Evolutionary conservation across 2,329 filamentous ascomycete species (phyloP), one percentile per base, ranked within the genome.

Genomic region (Colletotrichum aenigma): DNA sequence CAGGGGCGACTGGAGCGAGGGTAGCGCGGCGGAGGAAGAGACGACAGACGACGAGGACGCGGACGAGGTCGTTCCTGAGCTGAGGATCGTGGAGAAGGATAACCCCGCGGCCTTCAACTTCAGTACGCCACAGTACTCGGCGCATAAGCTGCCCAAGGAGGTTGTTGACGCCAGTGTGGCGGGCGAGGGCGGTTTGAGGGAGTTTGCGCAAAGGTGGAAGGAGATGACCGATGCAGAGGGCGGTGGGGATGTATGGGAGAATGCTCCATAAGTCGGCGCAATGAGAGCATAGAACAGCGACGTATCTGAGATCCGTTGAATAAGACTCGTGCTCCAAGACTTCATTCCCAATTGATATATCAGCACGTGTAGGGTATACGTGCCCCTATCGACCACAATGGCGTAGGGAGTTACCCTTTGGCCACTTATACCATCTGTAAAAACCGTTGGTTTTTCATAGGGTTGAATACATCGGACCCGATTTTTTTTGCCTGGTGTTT

Each of bases 81-180:
- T 99, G 78, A 90, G 96, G 56, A 88, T 98, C 10, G 91, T 99
- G 62, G 92, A 93, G 79, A 93, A 93, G 82, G 94, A 96, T 78
- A 96, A 98, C 78, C 95, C 96, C 0, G 94, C 96, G 76, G 96
- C 96, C 1, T 97, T 95, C 82, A 94, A 94, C 79, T 97, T 98
- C 82, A 93, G 91, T 78, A 94, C 94, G 6, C 91, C 95, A 2
- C 94, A 96, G 81, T 98, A 98, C 84, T 98, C 96, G 77, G 96
- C 97, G 4, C 96, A 98, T 82, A 99, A 98, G 85, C 86, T 99
- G 79, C 97, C 97, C 1, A 96, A 93, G 83, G 97, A 99, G 79
- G 95, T 98, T 3, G 96, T 98, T 4, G 92, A 94, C 79, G 93
- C 92, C 24, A 91, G 91, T 78, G 80, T 90, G 78, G 90, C 90